phyloP scores from a whole-genome alignment of 2,329 filamentous ascomycete genomes.

The Nannizziopsis arthrosporioides region DNA sequence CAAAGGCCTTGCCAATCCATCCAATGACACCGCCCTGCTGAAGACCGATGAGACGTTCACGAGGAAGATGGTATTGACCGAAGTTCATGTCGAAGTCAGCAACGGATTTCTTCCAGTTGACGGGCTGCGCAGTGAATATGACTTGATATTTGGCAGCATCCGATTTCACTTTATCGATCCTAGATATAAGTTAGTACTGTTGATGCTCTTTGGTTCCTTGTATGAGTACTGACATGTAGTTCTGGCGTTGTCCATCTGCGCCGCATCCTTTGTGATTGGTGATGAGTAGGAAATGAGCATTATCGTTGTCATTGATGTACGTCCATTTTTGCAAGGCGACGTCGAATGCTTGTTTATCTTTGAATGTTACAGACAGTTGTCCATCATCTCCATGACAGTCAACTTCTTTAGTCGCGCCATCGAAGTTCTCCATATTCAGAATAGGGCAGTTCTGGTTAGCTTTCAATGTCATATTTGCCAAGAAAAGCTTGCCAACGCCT shows the following conservation, averaged over 20 bases:
- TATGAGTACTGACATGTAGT: conserved; percentile 17
- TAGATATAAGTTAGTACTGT: neutral
- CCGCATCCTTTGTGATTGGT: conserved; percentile 25
- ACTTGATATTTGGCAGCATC: conserved; percentile 14
- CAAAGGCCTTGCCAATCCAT: conserved; percentile 13
- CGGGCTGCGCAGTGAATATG: conserved; percentile 15
- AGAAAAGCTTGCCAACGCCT: conserved; percentile 18
- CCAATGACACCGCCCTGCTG: conserved; percentile 5
- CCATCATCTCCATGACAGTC: conserved; percentile 22
- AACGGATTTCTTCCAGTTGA: conserved; percentile 18
- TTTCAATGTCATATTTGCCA: conserved; percentile 27
- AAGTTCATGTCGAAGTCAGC: conserved; percentile 20
- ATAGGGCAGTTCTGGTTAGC: conserved; percentile 21
- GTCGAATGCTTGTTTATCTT: conserved; percentile 20
- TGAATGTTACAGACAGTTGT: conserved; percentile 23
- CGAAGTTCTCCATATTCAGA: conserved; percentile 27
- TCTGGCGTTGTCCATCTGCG: conserved; percentile 20
- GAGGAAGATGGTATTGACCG: conserved; percentile 14
- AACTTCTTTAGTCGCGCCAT: conserved; percentile 21
- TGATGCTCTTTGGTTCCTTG: neutral
- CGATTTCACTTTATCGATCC: conserved; percentile 18
- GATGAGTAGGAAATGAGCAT: conserved; percentile 24
- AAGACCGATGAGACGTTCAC: neutral
- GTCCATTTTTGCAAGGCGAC: conserved; percentile 23
- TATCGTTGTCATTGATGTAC: conserved; percentile 22